Conservation (phyloP, 2,329 filamentous ascomycete genomes). For the Penicillium thymicola region DNA sequence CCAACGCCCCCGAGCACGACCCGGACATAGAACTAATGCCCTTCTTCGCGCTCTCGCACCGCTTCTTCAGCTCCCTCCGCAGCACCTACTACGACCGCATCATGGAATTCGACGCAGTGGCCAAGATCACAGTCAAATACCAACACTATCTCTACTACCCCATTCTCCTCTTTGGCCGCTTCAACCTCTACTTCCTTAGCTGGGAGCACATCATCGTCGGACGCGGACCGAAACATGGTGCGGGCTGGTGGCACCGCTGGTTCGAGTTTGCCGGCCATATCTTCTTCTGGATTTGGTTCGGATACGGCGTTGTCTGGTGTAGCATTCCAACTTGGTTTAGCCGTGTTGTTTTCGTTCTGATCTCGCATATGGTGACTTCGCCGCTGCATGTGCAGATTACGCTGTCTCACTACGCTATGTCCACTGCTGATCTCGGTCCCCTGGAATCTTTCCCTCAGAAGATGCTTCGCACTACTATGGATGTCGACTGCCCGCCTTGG, state of each 20-base stretch:
- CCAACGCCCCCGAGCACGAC: slow-evolving; percentile 90
- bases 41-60: slow-evolving; percentile 80
- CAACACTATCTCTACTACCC: slow-evolving; percentile 81
- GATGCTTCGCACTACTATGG: slow-evolving; percentile 89
- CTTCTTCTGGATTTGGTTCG: slow-evolving; percentile 83
- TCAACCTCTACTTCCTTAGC: slow-evolving; percentile 82
- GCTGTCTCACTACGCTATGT: slow-evolving; percentile 90
- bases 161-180: slow-evolving; percentile 72
- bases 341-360: slow-evolving; percentile 69
- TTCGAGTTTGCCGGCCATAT: slow-evolving; percentile 69
- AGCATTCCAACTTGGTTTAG: slow-evolving; percentile 64
- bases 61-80: slow-evolving; percentile 67
- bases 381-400: slow-evolving; percentile 85
- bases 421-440: slow-evolving; percentile 75
- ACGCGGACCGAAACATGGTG: slow-evolving; percentile 67
- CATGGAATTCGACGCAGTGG: slow-evolving; percentile 70
- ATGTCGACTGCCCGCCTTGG: slow-evolving; percentile 81
- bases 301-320: slow-evolving; percentile 71
- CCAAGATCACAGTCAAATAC: slow-evolving; percentile 64
- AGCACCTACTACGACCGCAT: slow-evolving; percentile 78
- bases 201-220: slow-evolving; percentile 70
- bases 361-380: slow-evolving; percentile 75
- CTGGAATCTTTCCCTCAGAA: slow-evolving; percentile 81
- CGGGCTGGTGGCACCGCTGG: slow-evolving; percentile 76
- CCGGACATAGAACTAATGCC: slow-evolving; percentile 90